Base-by-base conservation (phyloP, 768 basidiomycete species). In the Lentinula raphanica region DNA sequence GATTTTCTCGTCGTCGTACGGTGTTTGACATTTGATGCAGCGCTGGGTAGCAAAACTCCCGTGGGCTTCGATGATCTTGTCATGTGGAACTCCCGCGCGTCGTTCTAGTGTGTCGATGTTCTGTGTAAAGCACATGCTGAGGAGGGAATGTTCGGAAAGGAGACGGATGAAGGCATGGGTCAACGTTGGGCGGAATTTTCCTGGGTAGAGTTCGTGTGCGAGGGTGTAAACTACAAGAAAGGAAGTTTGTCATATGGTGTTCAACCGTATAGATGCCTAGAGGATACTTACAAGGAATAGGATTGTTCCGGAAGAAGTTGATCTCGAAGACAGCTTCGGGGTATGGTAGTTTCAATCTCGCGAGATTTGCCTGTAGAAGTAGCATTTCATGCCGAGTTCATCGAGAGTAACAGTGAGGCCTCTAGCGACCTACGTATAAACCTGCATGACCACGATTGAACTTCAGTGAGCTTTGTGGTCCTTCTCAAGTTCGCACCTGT, bases 311-410 rank as follows among this genome's bases (percentile, higher is more conserved):
- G 76, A 98, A 95, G 74, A 87, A 98, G 49, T 76, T 75, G 65
- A 98, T 88, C 63, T 98, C 91, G 65, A 98, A 98, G 29, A 98
- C 94, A 0, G 95, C 95, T 65, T 98, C 95, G 0, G 95, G 94
- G 65, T 89, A 85, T n/a, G 94, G 94, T 13, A 93, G 79, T 17
- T 88, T 87, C 42, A 93, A 72, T 60, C 85, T 77, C 27, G 86
- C 83, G 31, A 92, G 79, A 66, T 93, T 92, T 11, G 88, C 82
- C 90, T 93, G 67, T 46, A 27, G 28, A 7, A 21, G 17, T 19
- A 58, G 44, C 42, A 15, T 46, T 44, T 36, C 40, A 25, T 17
- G 31, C 32, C 7, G 27, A 39, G 23, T 46, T 27, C n/a, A n/a
- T n/a, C n/a, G n/a, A n/a, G 38, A 15, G 45, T 23, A 29, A 36